Evolutionary conservation across 2,329 filamentous ascomycete genomes (phyloP), one percentile per base, ranked within the genome.

Genomic region (Exophiala lecanii-corni): DNA sequence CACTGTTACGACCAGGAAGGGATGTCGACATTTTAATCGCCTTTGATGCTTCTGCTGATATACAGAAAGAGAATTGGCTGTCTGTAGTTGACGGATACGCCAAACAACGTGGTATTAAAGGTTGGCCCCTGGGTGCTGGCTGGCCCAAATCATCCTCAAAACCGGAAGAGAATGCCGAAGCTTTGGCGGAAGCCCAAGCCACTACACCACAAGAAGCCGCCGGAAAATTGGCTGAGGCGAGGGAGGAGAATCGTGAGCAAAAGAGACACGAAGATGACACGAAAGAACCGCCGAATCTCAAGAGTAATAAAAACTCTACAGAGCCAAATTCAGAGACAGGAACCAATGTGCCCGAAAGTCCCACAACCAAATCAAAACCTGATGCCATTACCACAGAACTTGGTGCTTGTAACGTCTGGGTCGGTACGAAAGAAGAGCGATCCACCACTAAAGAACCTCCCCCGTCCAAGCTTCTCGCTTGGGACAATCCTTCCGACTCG

Each of bases 1-100:
- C 92, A 0, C 75, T 97, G 3, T 79, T 98, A 13, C 81, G 92
- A 9, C 88, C 88, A 0, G 91, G 89, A 2, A 78, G 92, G 25
- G 78, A 94, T 43, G 83, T 98, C 4, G 92, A 98, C 56, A 76
- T 98, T 32, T 71, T 97, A 34, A 78, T 98, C 34, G 87, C 89
- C 2, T 98, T 98, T 62, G 92, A 98, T 62, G 89, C 89, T 3
- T 94, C 87, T 1, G 89, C 89, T 15, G 92, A 98, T 56, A 86
- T 95, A 47, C 87, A 84, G 60, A 86, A 85, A 4, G 89, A 96
- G 58, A 97, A 98, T 59, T 98, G 92, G 92, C 80, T 98, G 13
- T 88, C 86, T 12, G 88, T 95, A 0, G 87, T 85, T 0, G 92
- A 97, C 58, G 91, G 92, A 1, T 98, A 97, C 59, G 89, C 89